Base-by-base conservation (phyloP, 2,329 filamentous ascomycete genomes). In the Cercospora sp. region DNA sequence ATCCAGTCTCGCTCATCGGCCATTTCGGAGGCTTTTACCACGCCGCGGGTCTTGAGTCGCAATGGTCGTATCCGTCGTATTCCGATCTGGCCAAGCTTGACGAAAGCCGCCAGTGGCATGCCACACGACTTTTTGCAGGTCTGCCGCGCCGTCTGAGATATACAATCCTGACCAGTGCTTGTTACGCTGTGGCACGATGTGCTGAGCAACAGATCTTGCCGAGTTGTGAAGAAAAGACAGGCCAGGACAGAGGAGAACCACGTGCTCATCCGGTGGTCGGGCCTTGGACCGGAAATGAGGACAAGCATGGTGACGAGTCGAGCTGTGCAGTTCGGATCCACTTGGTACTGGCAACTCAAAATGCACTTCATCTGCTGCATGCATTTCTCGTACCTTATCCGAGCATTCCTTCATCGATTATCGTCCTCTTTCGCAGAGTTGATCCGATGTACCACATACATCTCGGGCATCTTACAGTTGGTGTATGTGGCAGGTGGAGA, bases 271-370 rank as follows among this genome's bases (percentile, higher is more conserved):
- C 42, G 42, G 42, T 10, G 42, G 42, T 20, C 18, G 23, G 23
- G 10, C 23, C 13, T 55, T 26, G 48, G 23, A 55, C 23, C 48
- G 48, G 48, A 26, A 28, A 59, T 20, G 31, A 59, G 28, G 28
- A 62, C 60, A 48, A 16, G 60, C 23, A 62, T 62, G 60, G 10
- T 62, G 60, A 62, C 60, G 42, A 30, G 16, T 28, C 23, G 23
- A 55, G 23, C 20, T 55, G 2, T 30, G 60, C n/a, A 30, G 60
- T 23, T n/a, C 6, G 18, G 20, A 62, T 45, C 40, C 60, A 48
- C 60, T 62, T 62, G 4, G 55, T 16, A 12, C n/a, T 48, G 26
- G 23, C 36, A 62, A 62, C 60, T 62, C 60, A 62, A 62, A 62
- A n/a, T 48, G 40, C 60, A 62, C 60, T 62, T 48, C 60, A 62